Base-by-base conservation (phyloP, 441 rosid genomes). In the Pelargonium hybrid region DNA sequence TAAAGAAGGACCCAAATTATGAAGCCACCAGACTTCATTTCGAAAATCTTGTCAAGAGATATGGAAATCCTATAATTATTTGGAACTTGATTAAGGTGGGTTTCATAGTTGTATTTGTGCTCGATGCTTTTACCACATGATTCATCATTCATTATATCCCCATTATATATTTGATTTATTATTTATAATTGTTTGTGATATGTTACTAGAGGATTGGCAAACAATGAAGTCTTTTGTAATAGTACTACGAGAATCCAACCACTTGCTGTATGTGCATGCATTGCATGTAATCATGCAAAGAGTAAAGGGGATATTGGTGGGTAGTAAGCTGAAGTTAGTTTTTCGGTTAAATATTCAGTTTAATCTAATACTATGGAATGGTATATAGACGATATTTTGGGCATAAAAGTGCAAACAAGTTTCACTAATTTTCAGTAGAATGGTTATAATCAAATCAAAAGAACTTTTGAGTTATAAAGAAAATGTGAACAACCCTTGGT, bases 1-100 rank as follows among this genome's bases (percentile, higher is more conserved):
- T 93, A 75, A 88, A 79, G 81, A 89, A 80, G 86, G 99, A 95
- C 83, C 87, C 82, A 81, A 87, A 83, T 79, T 95, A 88, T 84
- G 93, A 88, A 81, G 96, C 98, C 72, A 95, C 98, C 41, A 87
- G 83, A 82, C 90, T 90, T 76, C 99, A 95, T 82, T 95, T 95
- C 68, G 88, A 91, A 75, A 95, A 93, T 85, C 97, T 95, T 79
- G 90, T 70, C 66, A 86, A 87, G 78, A 87, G 99, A 87, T 95
- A 95, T 75, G 99, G 96, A 78, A 91, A 85, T 72, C 99, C 98
- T 65, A 88, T 95, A 75, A 91, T 95, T 69, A 90, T 95, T 78
- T 81, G 88, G 77, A 95, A 95, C 84, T 80, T 95, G 82, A 91
- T 95, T 69, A 95, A 95, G 96, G 99, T 87, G 72, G 74, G 79